A percentile compares a stretch with the other conserved stretches of the same genome.
These are phyloP conservation scores for Alternaria burnsii DNA, from an alignment of 2,329 filamentous ascomycete species.

Conservation along the genomic window DNA sequence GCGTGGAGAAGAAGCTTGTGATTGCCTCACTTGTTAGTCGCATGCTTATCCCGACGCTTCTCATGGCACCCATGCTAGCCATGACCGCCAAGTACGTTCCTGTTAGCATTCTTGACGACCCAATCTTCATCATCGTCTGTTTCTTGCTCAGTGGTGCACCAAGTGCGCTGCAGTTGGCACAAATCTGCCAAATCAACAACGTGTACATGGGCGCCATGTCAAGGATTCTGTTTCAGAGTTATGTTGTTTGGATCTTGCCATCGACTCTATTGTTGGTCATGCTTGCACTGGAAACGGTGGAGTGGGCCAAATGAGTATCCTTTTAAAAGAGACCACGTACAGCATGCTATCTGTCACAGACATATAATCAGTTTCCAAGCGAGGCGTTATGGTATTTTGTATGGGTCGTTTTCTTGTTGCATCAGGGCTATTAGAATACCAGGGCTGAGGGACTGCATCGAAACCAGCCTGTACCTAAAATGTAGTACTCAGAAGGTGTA, in stretches of 20 bases:
- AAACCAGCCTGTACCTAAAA: constrained; percentile 7
- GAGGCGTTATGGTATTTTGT: constrained; percentile 15
- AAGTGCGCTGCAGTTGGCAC: constrained; percentile 90
- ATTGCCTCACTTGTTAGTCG: constrained; percentile 85
- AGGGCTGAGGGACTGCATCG: constrained; percentile 1
- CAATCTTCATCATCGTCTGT: constrained; percentile 97
- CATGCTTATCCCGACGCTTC: constrained; percentile 88
- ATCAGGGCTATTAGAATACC: not conserved
- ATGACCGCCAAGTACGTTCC: constrained; percentile 88
- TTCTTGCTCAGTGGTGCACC: constrained; percentile 95
- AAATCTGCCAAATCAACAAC: constrained; percentile 98
- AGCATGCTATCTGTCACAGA: not conserved
- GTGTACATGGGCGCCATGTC: constrained; percentile 97
- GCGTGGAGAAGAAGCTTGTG: constrained; percentile 77
- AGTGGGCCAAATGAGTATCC: constrained; percentile 72
- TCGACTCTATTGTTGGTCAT: constrained; percentile 91
- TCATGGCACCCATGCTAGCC: constrained; percentile 92
- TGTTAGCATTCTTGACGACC: constrained; percentile 93
- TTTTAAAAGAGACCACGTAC: not conserved
- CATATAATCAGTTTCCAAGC: constrained; percentile 3
- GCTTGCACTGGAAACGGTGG: constrained; percentile 88
- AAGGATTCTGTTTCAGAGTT: constrained; percentile 92
- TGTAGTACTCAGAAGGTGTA: not conserved
- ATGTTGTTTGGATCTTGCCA: constrained; percentile 95
- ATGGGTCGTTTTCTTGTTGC: constrained; percentile 3